Evolutionary conservation across 805 yeast species (phyloP).

Genomic region (Candida suzukii): DNA sequence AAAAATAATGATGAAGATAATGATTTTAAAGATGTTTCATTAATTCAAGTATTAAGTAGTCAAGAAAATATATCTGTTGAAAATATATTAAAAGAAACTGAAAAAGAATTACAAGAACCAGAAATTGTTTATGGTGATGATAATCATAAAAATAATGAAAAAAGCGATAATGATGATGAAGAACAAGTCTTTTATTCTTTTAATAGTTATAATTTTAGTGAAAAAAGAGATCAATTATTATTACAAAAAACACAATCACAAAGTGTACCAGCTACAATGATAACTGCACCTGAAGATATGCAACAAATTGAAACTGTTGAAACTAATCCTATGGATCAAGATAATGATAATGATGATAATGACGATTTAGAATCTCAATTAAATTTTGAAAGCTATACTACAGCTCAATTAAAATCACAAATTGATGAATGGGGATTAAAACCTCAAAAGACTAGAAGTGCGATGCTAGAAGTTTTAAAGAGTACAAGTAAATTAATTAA

Average conservation of each 20-base stretch:
- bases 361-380: not conserved
- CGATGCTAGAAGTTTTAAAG: slow-evolving; percentile 26
- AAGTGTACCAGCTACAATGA: too few relatives aligned
- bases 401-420: slow-evolving; percentile 10
- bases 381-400: slow-evolving; percentile 5
- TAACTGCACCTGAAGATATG: too few relatives aligned
- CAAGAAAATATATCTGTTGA: slow-evolving; percentile 1
- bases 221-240: too few relatives aligned
- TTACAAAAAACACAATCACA: too few relatives aligned
- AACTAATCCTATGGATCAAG: too few relatives aligned
- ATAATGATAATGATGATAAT: not conserved
- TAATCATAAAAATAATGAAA: not conserved
- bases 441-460: slow-evolving; percentile 24
- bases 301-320: too few relatives aligned
- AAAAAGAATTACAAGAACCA: not conserved
- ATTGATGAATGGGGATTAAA: slow-evolving; percentile 32
- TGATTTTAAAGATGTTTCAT: not conserved
- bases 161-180: not conserved
- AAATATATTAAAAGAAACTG: not conserved
- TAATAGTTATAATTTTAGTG: too few relatives aligned
- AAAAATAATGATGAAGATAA: not conserved
- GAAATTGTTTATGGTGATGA: not conserved
- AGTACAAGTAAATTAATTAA: slow-evolving; percentile 16
- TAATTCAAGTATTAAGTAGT: slow-evolving; percentile 7
- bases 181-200: too few relatives aligned